These are phyloP conservation scores for Termitomyces sp. DNA, from an alignment of 768 basidiomycete species.

Conservation along the genomic window DNA sequence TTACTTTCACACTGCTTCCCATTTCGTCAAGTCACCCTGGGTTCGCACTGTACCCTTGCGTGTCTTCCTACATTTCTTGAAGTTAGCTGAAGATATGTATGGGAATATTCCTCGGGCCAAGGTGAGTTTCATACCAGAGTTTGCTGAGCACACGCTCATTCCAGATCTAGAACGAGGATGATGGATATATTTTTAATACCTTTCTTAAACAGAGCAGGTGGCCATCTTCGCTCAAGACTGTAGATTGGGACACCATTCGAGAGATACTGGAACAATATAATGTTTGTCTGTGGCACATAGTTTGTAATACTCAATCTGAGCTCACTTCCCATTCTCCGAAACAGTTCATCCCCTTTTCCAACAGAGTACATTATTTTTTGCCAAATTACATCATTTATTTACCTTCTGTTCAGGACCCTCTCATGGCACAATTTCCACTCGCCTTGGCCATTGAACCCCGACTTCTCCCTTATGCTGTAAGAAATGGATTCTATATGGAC, in stretches of 20 bases:
- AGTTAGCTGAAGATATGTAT: slow-evolving; percentile 49
- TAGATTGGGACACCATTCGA: slow-evolving; percentile 59
- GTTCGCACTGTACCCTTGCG: slow-evolving; percentile 57
- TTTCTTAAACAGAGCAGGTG: slow-evolving; percentile 69
- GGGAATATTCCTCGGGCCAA: slow-evolving; percentile 63
- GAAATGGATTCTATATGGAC: slow-evolving; percentile 77
- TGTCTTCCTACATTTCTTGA: slow-evolving; percentile 61
- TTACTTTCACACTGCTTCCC: slow-evolving; percentile 65
- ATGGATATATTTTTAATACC: slow-evolving; percentile 56
- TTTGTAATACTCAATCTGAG: slow-evolving; percentile 10
- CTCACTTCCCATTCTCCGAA: slow-evolving; percentile 9
- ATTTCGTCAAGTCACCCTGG: slow-evolving; percentile 75
- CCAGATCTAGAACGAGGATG: slow-evolving; percentile 57
- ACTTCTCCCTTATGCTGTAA: slow-evolving; percentile 62
- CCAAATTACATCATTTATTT: slow-evolving; percentile 6
- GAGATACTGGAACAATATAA: slow-evolving; percentile 67
- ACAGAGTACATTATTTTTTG: slow-evolving; percentile 41
- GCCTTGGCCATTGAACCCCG: slow-evolving; percentile 74
- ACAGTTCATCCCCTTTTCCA: slow-evolving; percentile 75
- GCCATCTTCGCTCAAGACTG: slow-evolving; percentile 50
- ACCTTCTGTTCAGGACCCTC: slow-evolving; percentile 51
- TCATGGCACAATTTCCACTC: slow-evolving; percentile 73
- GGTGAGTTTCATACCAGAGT: slow-evolving; percentile 21
- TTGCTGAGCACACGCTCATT: slow-evolving; percentile 3
- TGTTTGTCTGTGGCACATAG: slow-evolving; percentile 30